phyloP scores from a whole-genome alignment of 2,329 filamentous ascomycete species.

The Trichoderma guizhouense region DNA sequence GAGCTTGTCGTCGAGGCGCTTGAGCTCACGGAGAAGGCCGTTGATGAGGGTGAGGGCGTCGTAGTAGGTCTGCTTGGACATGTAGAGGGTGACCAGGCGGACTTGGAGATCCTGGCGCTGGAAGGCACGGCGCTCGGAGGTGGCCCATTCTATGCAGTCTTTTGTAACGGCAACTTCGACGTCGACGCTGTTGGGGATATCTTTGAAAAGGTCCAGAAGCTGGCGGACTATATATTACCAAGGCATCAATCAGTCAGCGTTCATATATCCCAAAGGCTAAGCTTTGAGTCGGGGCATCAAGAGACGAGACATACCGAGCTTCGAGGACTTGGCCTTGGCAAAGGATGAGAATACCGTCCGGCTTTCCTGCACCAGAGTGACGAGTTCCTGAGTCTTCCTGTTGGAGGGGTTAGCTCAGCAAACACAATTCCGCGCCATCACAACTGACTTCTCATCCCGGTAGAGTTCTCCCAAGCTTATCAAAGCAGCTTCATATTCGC shows the following conservation, averaged over 20 bases:
- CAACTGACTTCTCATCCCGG: conserved; percentile 73
- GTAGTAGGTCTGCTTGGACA: conserved; percentile 97
- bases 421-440: not conserved
- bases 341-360: conserved; percentile 90
- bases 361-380: conserved; percentile 85
- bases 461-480: conserved; percentile 90
- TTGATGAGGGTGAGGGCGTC: conserved; percentile 97
- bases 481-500: conserved; percentile 87
- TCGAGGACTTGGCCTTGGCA: conserved; percentile 97
- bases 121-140: conserved; percentile 90
- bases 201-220: conserved; percentile 89
- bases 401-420: conserved; percentile 11
- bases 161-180: conserved; percentile 93
- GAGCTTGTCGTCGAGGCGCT: conserved; percentile 97
- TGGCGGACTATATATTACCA: conserved; percentile 70
- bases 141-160: conserved; percentile 99
- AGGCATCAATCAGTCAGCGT: not conserved
- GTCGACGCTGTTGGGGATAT: conserved; percentile 92
- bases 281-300: not conserved
- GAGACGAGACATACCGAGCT: conserved; percentile 69
- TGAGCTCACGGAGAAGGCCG: conserved; percentile 89
- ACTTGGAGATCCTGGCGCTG: conserved; percentile 97
- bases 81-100: conserved; percentile 87
- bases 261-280: not conserved
- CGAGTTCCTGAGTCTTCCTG: conserved; percentile 78